Conservation (phyloP, 1,139 yeast species). For the Geotrichum phurueaensis region DNA sequence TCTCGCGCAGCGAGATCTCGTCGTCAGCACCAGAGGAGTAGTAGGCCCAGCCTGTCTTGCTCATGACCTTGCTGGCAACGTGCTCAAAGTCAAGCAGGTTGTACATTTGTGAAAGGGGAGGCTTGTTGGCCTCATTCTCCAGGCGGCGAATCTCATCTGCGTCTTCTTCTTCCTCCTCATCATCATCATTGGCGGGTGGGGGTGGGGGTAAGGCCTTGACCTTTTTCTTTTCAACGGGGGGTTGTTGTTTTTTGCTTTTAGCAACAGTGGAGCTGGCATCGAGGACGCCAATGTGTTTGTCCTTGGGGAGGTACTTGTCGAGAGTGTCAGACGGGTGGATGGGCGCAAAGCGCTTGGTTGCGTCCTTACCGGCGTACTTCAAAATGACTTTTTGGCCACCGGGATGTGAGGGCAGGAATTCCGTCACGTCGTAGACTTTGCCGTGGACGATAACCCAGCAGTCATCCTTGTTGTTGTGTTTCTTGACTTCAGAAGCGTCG, state of each 20-base stretch:
- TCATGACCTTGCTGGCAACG: constrained; percentile 71
- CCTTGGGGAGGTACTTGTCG: constrained; percentile 45
- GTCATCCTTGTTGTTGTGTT: constrained; percentile 56
- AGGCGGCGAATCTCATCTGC: constrained; percentile 34
- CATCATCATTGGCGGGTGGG: constrained; percentile 9
- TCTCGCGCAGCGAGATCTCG: constrained; percentile 81
- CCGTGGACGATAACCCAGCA: constrained; percentile 89
- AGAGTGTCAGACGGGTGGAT: constrained; percentile 81
- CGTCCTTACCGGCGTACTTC: constrained; percentile 85
- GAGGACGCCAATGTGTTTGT: constrained; percentile 41
- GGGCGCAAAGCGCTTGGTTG: constrained; percentile 78
- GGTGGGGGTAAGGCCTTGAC: constrained; percentile 2
- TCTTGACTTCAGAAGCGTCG: constrained; percentile 40
- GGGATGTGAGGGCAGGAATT: constrained; percentile 75
- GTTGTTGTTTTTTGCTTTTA: not conserved
- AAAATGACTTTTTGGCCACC: constrained; percentile 76
- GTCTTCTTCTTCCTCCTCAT: constrained; percentile 26
- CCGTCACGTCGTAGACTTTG: constrained; percentile 76
- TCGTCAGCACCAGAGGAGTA: constrained; percentile 91
- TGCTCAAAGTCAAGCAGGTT: constrained; percentile 77
- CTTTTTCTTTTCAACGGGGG: not conserved
- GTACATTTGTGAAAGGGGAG: constrained; percentile 61
- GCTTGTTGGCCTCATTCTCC: constrained; percentile 44
- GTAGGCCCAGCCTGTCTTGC: constrained; percentile 83
- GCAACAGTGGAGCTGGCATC: not conserved